Conservation (phyloP, 352 stramenopile genomes). For the Pythium vanterpoolii region DNA sequence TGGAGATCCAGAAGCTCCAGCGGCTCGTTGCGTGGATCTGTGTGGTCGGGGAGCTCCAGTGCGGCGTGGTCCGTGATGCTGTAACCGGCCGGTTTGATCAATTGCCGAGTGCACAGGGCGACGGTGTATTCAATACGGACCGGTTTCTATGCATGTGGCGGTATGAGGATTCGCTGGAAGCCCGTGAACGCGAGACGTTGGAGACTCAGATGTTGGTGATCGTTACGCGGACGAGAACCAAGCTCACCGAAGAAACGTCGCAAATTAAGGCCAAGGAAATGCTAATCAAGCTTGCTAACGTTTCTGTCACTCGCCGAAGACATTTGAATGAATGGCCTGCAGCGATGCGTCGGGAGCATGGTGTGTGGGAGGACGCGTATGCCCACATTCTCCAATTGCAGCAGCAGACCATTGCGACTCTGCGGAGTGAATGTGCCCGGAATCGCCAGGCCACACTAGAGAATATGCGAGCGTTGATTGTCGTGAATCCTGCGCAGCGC, state of each 20-base stretch:
- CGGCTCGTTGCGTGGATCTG: slow-evolving; percentile 40
- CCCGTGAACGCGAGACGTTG: slow-evolving; percentile 29
- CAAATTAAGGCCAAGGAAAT: slow-evolving; percentile 65
- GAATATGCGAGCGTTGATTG: slow-evolving; percentile 50
- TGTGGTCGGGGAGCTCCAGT: slow-evolving; percentile 62
- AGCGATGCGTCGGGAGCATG: slow-evolving; percentile 33
- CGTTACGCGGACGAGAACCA: slow-evolving; percentile 49
- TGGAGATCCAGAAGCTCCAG: slow-evolving; percentile 70
- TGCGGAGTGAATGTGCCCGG: slow-evolving; percentile 52
- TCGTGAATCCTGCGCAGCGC: slow-evolving; percentile 35
- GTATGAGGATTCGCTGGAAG: slow-evolving; percentile 36
- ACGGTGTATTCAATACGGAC: slow-evolving; percentile 35
- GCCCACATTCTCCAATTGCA: slow-evolving; percentile 67
- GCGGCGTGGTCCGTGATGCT: slow-evolving; percentile 36
- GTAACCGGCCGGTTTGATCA: slow-evolving; percentile 45
- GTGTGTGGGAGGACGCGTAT: slow-evolving; percentile 74
- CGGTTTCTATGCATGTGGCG: slow-evolving; percentile 50
- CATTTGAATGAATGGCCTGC: slow-evolving; percentile 10
- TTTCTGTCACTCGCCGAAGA: slow-evolving; percentile 12
- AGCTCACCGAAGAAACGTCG: slow-evolving; percentile 48
- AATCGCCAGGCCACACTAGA: slow-evolving; percentile 40
- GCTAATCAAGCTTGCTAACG: slow-evolving; percentile 52
- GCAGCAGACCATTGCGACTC: slow-evolving; percentile 66
- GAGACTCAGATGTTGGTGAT: slow-evolving; percentile 68
- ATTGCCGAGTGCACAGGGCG: slow-evolving; percentile 39